Conservation (phyloP, 2,329 filamentous ascomycete species). For the Penicillium expansum region DNA sequence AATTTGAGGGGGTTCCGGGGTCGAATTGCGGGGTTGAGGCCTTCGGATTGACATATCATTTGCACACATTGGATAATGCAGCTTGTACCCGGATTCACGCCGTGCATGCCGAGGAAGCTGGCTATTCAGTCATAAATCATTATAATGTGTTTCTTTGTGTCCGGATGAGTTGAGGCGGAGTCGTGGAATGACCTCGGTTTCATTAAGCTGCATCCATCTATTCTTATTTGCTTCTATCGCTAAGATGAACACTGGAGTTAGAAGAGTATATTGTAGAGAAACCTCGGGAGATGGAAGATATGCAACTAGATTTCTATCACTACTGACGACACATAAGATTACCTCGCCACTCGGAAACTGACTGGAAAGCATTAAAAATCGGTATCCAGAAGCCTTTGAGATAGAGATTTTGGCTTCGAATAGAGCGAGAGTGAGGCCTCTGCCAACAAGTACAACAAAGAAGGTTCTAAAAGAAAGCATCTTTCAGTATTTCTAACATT, state of each 20-base stretch:
- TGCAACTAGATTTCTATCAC: too few relatives aligned
- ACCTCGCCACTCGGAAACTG: too few relatives aligned
- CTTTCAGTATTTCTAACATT: too few relatives aligned
- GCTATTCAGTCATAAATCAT: background rate
- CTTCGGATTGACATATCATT: background rate
- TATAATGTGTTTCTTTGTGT: background rate
- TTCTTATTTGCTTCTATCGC: background rate
- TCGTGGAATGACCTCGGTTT: background rate
- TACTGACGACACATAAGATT: too few relatives aligned
- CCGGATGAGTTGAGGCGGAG: background rate
- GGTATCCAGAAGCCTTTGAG: too few relatives aligned
- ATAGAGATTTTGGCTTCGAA: too few relatives aligned
- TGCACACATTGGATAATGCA: background rate
- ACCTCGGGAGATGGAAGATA: background rate
- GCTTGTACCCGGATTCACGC: background rate
- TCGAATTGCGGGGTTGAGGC: background rate
- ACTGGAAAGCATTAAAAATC: too few relatives aligned
- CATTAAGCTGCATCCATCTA: too few relatives aligned
- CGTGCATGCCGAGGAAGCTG: background rate
- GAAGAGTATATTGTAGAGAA: background rate
- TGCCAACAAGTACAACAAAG: too few relatives aligned
- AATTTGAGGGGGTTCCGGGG: background rate
- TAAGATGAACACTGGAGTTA: background rate
- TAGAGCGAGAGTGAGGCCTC: too few relatives aligned
- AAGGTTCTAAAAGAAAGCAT: too few relatives aligned